Evolutionary conservation across 1,284 basidiomycete genomes (phyloP).

Genomic region (Rhodotorula sp.): DNA sequence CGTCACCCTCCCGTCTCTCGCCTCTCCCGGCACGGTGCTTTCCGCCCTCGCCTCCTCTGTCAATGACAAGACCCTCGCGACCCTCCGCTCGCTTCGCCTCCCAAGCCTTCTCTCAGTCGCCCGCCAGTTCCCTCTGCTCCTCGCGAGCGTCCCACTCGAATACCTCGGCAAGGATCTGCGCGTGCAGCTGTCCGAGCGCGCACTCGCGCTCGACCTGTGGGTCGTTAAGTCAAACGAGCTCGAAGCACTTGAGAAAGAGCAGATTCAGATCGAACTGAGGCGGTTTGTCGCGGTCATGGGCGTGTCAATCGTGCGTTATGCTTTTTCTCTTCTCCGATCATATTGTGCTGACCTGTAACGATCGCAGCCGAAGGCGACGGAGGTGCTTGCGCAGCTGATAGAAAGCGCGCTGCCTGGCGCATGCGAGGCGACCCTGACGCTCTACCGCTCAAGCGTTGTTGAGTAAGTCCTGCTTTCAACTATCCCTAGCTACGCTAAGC

Average conservation of each 20-base stretch:
- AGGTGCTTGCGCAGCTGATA: constrained; percentile 18
- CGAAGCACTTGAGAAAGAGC: neutral
- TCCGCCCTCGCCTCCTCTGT: neutral
- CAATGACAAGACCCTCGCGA: neutral
- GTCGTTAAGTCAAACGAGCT: neutral
- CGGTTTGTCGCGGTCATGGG: constrained; percentile 14
- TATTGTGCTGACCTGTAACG: too few species aligned
- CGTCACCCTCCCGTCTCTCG: constrained; percentile 15
- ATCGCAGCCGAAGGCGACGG: neutral
- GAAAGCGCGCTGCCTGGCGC: constrained; percentile 1
- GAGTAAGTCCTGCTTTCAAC: neutral
- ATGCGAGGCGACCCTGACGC: neutral
- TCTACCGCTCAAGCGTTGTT: constrained; percentile 17
- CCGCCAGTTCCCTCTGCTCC: constrained; percentile 1
- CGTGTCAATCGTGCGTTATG: neutral
- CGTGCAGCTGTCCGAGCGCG: constrained; percentile 16
- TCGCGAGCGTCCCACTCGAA: constrained; percentile 23
- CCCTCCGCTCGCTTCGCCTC: neutral
- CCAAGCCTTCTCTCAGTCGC: neutral
- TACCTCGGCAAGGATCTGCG: constrained; percentile 22
- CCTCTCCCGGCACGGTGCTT: neutral
- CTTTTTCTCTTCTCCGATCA: too few species aligned
- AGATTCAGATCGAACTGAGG: constrained; percentile 16
- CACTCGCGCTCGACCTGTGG: constrained; percentile 31
- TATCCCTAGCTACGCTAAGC: neutral